Evolutionary conservation across 805 yeast genomes (phyloP).

Genomic region (Isabelozyma rhagii): DNA sequence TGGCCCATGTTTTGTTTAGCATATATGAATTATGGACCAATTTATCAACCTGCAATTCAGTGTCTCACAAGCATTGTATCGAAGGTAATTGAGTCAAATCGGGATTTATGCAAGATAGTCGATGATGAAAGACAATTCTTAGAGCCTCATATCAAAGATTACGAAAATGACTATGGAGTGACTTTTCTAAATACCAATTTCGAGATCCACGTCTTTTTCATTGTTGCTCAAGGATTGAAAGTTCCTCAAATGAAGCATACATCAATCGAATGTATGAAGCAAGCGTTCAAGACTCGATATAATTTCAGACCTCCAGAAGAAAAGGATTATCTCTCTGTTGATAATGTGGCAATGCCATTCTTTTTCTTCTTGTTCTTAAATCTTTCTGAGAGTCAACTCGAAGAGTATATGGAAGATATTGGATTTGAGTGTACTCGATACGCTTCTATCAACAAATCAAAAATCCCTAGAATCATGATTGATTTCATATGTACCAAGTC

Average conservation of each 20-base stretch:
- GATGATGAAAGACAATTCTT: conserved; percentile 34
- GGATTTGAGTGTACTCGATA: conserved; percentile 11
- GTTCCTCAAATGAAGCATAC: conserved; percentile 53
- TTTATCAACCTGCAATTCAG: conserved; percentile 32
- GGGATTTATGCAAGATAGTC: conserved; percentile 15
- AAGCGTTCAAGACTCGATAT: conserved; percentile 42
- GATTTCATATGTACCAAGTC: conserved; percentile 20
- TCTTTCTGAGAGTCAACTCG: conserved; percentile 21
- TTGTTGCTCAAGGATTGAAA: conserved; percentile 55
- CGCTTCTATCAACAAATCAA: conserved; percentile 10
- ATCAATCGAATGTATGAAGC: conserved; percentile 44
- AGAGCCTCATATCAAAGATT: conserved; percentile 36
- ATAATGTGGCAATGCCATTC: conserved; percentile 14
- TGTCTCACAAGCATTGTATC: conserved; percentile 24
- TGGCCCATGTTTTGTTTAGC: conserved; percentile 43
- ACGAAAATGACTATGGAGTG: conserved; percentile 43
- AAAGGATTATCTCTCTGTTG: conserved; percentile 3
- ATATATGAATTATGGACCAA: conserved; percentile 22
- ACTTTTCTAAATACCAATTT: conserved; percentile 44
- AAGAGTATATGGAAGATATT: conserved; percentile 17
- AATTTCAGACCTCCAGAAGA: conserved; percentile 19
- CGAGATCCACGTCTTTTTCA: conserved; percentile 46
- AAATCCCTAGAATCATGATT: conserved; percentile 25
- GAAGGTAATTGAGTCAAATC: conserved; percentile 11
- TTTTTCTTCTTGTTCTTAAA: conserved; percentile 33